Percentiles rank a stretch among this genome's conserved stretches.
These are phyloP conservation scores for Globisporangium canariense DNA, from an alignment of 352 stramenopile genomes.

Conservation along the genomic window DNA sequence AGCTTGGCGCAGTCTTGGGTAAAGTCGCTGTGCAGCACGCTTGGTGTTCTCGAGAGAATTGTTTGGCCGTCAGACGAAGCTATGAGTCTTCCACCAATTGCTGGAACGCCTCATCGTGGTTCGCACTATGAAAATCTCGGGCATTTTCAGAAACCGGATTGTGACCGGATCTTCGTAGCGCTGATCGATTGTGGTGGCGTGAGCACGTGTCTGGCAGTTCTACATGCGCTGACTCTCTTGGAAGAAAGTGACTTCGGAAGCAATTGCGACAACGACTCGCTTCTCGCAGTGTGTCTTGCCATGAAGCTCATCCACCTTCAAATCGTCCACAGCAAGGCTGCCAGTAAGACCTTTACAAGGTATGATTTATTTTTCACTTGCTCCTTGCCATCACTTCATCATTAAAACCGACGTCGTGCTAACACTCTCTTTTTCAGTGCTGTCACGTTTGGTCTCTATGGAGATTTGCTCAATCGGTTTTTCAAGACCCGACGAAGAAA, in stretches of 20 bases:
- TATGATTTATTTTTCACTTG: not conserved
- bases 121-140: not conserved
- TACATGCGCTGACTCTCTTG: slow-evolving; percentile 24
- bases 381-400: not conserved
- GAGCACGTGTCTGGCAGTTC: slow-evolving; percentile 37
- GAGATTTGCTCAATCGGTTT: slow-evolving; percentile 23
- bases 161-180: slow-evolving; percentile 29
- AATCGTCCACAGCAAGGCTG: slow-evolving; percentile 3
- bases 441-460: slow-evolving; percentile 28
- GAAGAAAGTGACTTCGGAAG: not conserved
- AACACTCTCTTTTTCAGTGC: slow-evolving; percentile 10
- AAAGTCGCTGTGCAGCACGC: slow-evolving; percentile 18
- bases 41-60: slow-evolving; percentile 28
- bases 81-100: not conserved
- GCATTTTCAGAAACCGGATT: slow-evolving; percentile 13
- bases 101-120: no score
- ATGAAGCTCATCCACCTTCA: slow-evolving; percentile 16
- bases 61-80: slow-evolving; percentile 10
- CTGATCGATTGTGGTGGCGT: slow-evolving; percentile 42
- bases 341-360: slow-evolving; percentile 11
- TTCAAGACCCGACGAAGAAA: not conserved
- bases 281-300: not conserved
- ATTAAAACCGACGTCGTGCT: not conserved
- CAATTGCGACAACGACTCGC: not conserved
- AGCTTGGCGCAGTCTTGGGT: slow-evolving; percentile 22